Base-by-base conservation (phyloP, 2,329 filamentous ascomycete species). In the Grosmannia serpens region DNA sequence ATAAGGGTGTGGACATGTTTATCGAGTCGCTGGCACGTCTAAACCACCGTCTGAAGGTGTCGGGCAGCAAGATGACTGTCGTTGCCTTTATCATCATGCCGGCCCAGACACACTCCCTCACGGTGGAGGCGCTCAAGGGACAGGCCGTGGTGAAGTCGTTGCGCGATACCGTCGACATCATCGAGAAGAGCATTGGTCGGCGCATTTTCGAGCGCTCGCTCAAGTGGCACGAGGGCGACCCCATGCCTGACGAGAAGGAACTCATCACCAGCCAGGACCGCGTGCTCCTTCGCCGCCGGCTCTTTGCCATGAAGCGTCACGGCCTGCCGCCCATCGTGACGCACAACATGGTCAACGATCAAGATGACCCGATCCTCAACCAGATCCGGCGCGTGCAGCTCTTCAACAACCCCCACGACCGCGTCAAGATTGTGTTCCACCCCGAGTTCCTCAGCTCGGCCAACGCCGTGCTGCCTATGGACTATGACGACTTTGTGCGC, bases 1-100 rank as follows among this genome's bases (percentile, higher is more conserved):
- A 99, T 70, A 99, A 99, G 75, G 94, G 94, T 68, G 92, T 96
- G 11, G 94, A 99, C 73, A 97, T 99, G 94, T 99, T 97, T 73
- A 95, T 99, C 65, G 94, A 99, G 74, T 94, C 91, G 4, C 77
- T 99, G 62, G 94, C 94, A 31, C 88, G 94, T 50, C 76, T 99
- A 67, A 99, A 99, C 74, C 91, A 97, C 76, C 84, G 88, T 46
- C 83, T 99, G 69, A 97, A 97, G 81, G 74, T 75, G 56, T 74
- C 85, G 9, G 89, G 89, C 54, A 95, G 90, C 65, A 95, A 94
- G 74, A 91, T 86, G 70, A 97, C 94, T 0, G 87, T 99, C 9
- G 92, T 99, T 22, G 92, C 94, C 24, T 99, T 99, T 70, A 88
- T 99, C 73, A 97, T 99, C 71, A 95, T 99, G 90, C 94, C 94